Conservation (phyloP, 306 rosid genomes). For the Casuarina glauca region DNA sequence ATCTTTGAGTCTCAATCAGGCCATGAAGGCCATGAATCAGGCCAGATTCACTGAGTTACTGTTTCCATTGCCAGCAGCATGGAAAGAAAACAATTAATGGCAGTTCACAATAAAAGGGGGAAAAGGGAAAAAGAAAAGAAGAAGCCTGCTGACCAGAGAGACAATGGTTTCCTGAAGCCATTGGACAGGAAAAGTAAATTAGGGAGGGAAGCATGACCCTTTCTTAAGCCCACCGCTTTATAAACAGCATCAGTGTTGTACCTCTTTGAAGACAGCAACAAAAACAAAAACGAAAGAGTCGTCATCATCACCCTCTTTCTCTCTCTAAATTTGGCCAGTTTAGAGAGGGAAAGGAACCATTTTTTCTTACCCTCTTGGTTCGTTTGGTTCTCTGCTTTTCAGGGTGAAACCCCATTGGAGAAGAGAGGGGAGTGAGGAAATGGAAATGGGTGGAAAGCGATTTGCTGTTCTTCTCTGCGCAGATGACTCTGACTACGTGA, state of each 20-base stretch:
- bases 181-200: constrained; percentile 27
- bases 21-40: neutral
- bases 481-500: constrained; percentile 79
- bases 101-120: too few relatives aligned
- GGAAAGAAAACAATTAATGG: too few relatives aligned
- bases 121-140: too few relatives aligned
- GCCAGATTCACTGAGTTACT: neutral
- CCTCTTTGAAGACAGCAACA: too few relatives aligned
- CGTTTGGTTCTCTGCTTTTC: neutral
- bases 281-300: neutral
- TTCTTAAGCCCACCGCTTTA: constrained; percentile 15
- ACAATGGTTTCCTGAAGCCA: neutral
- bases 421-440: neutral
- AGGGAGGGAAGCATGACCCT: neutral
- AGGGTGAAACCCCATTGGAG: neutral
- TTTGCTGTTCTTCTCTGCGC: constrained; percentile 75
- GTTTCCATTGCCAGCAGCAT: neutral
- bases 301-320: too few relatives aligned
- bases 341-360: constrained; percentile 18
- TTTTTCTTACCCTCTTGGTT: too few relatives aligned
- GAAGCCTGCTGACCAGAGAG: too few relatives aligned
- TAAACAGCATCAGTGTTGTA: neutral
- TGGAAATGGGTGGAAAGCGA: constrained; percentile 35
- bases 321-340: constrained; percentile 5
- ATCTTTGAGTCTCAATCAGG: neutral